A percentile compares a stretch with the other conserved stretches of the same genome.
Conservation (phyloP, 2,329 filamentous ascomycete genomes). For the Ciborinia camelliae region DNA sequence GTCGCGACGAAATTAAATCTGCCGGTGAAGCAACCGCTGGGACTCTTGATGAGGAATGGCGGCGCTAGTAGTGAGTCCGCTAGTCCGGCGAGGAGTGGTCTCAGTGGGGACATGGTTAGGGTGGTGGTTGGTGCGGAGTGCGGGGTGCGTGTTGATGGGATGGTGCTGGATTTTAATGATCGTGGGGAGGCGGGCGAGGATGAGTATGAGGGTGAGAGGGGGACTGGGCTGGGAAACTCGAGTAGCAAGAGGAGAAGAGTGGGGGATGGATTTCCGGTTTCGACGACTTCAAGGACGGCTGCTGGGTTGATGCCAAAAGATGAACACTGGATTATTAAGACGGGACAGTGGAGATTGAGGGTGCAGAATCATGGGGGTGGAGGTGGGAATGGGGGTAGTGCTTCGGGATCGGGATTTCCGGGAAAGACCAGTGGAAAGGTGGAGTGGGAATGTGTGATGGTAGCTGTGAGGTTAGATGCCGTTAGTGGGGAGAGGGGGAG, state of each 20-base stretch:
- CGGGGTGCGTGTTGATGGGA: conserved; percentile 57
- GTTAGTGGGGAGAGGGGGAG: conserved; percentile 62
- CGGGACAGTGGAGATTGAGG: conserved; percentile 68
- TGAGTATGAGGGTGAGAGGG: neutral
- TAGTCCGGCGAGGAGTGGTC: conserved; percentile 64
- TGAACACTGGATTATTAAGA: conserved; percentile 57
- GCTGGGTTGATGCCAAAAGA: conserved; percentile 23
- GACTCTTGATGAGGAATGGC: conserved; percentile 64
- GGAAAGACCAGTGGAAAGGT: conserved; percentile 43
- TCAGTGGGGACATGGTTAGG: conserved; percentile 68
- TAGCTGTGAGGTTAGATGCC: conserved; percentile 74
- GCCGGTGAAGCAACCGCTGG: conserved; percentile 58
- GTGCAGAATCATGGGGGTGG: conserved; percentile 54
- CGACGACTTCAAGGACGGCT: neutral
- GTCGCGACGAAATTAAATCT: conserved; percentile 77
- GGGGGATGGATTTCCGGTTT: conserved; percentile 1
- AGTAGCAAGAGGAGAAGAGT: conserved; percentile 23
- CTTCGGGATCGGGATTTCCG: conserved; percentile 46
- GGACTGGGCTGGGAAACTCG: conserved; percentile 13
- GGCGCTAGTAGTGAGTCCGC: conserved; percentile 58
- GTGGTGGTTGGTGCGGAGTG: conserved; percentile 60
- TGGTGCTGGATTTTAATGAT: conserved; percentile 25
- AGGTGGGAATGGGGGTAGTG: conserved; percentile 69
- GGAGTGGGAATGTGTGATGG: conserved; percentile 66
- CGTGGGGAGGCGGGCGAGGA: conserved; percentile 14